Percentiles rank a stretch among this genome's conserved stretches.
phyloP scores from a whole-genome alignment of 208 protist species.

The Leishmania tarentolae region DNA sequence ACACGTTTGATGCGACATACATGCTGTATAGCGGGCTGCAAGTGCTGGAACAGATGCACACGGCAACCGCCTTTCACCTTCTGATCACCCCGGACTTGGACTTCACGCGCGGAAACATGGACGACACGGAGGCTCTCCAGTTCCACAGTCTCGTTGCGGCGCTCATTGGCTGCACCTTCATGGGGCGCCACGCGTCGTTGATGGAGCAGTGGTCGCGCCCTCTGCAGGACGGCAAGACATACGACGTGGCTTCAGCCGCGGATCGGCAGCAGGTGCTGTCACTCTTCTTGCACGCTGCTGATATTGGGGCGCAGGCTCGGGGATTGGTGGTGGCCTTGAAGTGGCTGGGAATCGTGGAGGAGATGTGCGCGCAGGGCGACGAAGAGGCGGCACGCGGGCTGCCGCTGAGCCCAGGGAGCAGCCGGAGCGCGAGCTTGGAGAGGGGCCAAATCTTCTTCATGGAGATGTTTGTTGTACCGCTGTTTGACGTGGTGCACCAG shows the following conservation, averaged over 20 bases:
- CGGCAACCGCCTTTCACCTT: constrained; percentile 60
- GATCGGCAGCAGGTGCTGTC: constrained; percentile 60
- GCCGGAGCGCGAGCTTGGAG: constrained; percentile 32
- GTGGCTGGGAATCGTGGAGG: constrained; percentile 79
- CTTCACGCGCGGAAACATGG: constrained; percentile 55
- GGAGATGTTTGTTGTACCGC: constrained; percentile 69
- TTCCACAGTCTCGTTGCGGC: constrained; percentile 62
- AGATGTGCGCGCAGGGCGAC: constrained; percentile 78
- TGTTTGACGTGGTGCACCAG: constrained; percentile 69
- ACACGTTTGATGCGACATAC: constrained; percentile 60
- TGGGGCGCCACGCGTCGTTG: constrained; percentile 43
- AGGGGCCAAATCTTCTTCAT: constrained; percentile 73
- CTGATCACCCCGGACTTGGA: constrained; percentile 50
- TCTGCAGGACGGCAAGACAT: constrained; percentile 23
- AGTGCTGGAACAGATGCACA: constrained; percentile 83
- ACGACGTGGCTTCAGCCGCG: constrained; percentile 37
- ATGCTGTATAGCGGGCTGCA: constrained; percentile 49
- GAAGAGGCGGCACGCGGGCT: constrained; percentile 58
- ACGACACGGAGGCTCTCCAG: constrained; percentile 46
- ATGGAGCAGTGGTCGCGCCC: constrained; percentile 38
- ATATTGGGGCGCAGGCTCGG: constrained; percentile 71
- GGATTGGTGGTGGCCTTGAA: constrained; percentile 57
- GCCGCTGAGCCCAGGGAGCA: constrained; percentile 51
- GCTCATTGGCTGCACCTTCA: constrained; percentile 71
- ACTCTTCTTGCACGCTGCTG: constrained; percentile 76